Evolutionary conservation across 768 basidiomycete genomes (phyloP).

Genomic region (Podaxis carcinomalis): DNA sequence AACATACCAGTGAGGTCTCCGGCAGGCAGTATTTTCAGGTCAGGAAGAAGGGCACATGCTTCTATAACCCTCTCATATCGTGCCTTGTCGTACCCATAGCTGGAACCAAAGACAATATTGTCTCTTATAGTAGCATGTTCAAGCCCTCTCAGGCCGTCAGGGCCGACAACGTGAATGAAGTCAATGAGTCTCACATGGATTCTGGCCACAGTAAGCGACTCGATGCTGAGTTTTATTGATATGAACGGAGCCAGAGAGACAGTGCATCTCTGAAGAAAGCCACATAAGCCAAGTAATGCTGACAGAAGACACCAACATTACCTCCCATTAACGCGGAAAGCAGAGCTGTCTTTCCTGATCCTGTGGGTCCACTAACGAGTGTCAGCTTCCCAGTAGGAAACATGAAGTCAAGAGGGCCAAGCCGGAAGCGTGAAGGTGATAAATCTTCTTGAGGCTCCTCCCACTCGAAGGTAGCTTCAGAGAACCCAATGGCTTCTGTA

Average conservation of each 20-base stretch:
- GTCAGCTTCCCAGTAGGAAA: constrained; percentile 59
- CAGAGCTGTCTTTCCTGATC: constrained; percentile 66
- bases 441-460: constrained; percentile 29
- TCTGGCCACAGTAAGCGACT: constrained; percentile 69
- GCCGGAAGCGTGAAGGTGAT: constrained; percentile 38
- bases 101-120: constrained; percentile 73
- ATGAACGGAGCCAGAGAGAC: constrained; percentile 46
- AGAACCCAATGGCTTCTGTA: constrained; percentile 44
- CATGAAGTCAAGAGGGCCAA: constrained; percentile 51
- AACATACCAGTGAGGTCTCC: constrained; percentile 70
- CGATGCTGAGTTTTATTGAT: constrained; percentile 54
- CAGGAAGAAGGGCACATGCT: constrained; percentile 70
- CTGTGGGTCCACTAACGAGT: constrained; percentile 61
- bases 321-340: constrained; percentile 66
- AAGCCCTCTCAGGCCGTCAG: constrained; percentile 42
- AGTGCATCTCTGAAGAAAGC: constrained; percentile 49
- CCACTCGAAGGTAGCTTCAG: constrained; percentile 56
- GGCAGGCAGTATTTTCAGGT: constrained; percentile 67
- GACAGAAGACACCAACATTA: constrained; percentile 21
- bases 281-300: constrained; percentile 1
- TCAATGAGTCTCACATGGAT: constrained; percentile 43
- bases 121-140: constrained; percentile 79
- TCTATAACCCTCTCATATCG: constrained; percentile 67
- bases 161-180: background rate
- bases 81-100: constrained; percentile 51